Evolutionary conservation across 257 asterid species (phyloP).

Genomic region (Petrea volubilis): DNA sequence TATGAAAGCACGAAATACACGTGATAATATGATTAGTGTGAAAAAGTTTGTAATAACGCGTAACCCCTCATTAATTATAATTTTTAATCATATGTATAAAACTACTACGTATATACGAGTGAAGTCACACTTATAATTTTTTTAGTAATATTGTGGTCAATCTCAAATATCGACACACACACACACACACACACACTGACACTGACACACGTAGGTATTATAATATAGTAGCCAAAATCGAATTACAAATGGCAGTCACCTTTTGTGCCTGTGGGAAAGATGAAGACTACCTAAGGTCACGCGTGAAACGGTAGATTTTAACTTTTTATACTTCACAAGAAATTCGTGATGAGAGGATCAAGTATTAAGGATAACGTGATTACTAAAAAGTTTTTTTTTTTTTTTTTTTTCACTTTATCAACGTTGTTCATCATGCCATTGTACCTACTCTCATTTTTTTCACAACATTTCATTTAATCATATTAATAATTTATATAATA

Average conservation of each 20-base stretch:
- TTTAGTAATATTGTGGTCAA: no score
- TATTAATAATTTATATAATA: no score
- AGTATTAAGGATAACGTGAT: slow-evolving; percentile 19
- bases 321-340: slow-evolving; percentile 4
- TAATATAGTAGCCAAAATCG: not conserved
- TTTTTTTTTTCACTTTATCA: not conserved
- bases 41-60: not conserved
- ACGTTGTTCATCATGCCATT: no score
- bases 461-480: no score
- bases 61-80: no score
- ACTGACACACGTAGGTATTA: not conserved
- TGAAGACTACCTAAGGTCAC: slow-evolving; percentile 12
- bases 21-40: slow-evolving; percentile 5
- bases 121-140: no score
- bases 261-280: not conserved
- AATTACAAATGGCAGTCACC: not conserved
- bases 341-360: not conserved
- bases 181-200: no score
- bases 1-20: slow-evolving; percentile 20
- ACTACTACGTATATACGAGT: no score
- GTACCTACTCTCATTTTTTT: no score
- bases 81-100: no score
- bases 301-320: slow-evolving; percentile 11
- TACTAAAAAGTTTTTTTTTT: not conserved
- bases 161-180: no score